A percentile compares a stretch with the other conserved stretches of the same genome.
These are phyloP conservation scores for Myriosclerotinia scirpicola DNA, from an alignment of 2,329 filamentous ascomycete species.

Conservation along the genomic window DNA sequence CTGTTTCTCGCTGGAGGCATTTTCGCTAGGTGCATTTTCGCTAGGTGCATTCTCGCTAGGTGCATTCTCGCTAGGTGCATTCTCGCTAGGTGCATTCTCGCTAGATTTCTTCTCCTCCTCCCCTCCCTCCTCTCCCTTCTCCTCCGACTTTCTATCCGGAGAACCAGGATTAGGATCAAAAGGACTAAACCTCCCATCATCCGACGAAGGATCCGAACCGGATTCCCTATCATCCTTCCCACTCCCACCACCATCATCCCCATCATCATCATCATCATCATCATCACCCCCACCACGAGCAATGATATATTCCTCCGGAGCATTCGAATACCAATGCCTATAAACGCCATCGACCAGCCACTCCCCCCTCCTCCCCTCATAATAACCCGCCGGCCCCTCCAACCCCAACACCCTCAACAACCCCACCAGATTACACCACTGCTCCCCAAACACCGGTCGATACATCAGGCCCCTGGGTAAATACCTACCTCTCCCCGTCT, in stretches of 20 bases:
- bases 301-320: background rate
- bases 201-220: background rate
- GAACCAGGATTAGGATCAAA: no score
- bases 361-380: background rate
- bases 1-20: no score
- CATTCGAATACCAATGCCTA: background rate
- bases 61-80: no score
- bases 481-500: conserved; percentile 17
- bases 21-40: no score
- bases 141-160: background rate
- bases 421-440: conserved; percentile 24
- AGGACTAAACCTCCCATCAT: no score
- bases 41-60: no score
- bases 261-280: background rate
- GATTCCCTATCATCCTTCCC: no score
- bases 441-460: conserved; percentile 27
- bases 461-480: background rate
- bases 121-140: background rate
- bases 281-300: background rate
- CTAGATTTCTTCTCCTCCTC: background rate
- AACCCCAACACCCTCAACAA: conserved; percentile 25
- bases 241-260: background rate
- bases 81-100: no score
- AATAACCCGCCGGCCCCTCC: conserved; percentile 6
- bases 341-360: background rate